A percentile compares a stretch with the other conserved stretches of the same genome.
Conservation (phyloP, 2,329 filamentous ascomycete species). For the Microcyclospora tardicrescens region DNA sequence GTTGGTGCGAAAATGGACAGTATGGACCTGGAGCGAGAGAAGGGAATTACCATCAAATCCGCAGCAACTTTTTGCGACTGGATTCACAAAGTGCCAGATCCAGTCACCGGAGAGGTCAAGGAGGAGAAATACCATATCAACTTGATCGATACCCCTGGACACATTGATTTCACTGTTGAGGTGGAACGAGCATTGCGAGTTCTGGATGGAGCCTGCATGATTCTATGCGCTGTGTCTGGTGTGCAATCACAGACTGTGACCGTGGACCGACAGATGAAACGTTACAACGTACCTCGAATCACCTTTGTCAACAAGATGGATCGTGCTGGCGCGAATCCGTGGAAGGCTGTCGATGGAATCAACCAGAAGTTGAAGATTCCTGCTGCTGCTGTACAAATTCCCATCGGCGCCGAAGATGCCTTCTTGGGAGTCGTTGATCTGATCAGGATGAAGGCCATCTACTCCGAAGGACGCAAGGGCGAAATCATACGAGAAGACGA, state of each 20-base stretch:
- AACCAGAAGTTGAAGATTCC: conserved; percentile 89
- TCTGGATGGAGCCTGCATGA: conserved; percentile 94
- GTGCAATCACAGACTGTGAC: conserved; percentile 98
- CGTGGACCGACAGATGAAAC: conserved; percentile 95
- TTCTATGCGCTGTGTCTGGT: conserved; percentile 90
- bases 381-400: conserved; percentile 86
- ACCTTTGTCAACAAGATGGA: conserved; percentile 99
- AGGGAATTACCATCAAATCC: conserved; percentile 98
- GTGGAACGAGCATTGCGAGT: conserved; percentile 91
- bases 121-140: conserved; percentile 95
- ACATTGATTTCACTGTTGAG: conserved; percentile 99
- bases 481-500: conserved; percentile 66
- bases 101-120: conserved; percentile 50
- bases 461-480: conserved; percentile 73
- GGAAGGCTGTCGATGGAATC: conserved; percentile 95
- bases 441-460: conserved; percentile 82
- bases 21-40: conserved; percentile 96
- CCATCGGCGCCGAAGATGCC: conserved; percentile 82
- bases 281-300: conserved; percentile 90
- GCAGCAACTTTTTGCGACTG: conserved; percentile 97
- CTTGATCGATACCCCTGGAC: conserved; percentile 93
- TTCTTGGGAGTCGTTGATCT: conserved; percentile 90
- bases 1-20: conserved; percentile 99
- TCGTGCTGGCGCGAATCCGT: conserved; percentile 94
- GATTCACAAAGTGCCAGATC: conserved; percentile 53